Conservation (phyloP, 1,284 basidiomycete species). For the Microbotryum violaceum region DNA sequence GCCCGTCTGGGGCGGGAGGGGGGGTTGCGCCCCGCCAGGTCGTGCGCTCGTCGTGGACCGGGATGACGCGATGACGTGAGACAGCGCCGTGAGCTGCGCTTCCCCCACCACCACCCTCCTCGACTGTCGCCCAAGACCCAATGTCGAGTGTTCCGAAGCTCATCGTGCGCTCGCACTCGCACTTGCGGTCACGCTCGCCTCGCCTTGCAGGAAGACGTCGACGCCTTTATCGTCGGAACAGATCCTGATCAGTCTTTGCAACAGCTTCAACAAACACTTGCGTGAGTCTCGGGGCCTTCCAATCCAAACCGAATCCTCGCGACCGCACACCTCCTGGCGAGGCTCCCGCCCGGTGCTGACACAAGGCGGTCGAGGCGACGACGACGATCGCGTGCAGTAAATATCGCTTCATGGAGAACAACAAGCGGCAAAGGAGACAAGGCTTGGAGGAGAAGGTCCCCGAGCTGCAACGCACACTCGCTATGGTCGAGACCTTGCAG, state of each 20-base stretch:
- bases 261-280: constrained; percentile 83
- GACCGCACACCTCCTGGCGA: too few relatives aligned
- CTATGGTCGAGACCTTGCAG: constrained; percentile 73
- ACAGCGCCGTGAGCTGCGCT: too few relatives aligned
- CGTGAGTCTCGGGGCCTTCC: constrained; percentile 48
- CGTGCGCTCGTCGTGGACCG: too few relatives aligned
- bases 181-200: too few relatives aligned
- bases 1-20: too few relatives aligned
- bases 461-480: constrained; percentile 86
- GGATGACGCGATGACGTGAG: too few relatives aligned
- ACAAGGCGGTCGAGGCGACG: not conserved
- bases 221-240: constrained; percentile 72
- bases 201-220: constrained; percentile 62
- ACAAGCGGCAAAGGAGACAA: constrained; percentile 66
- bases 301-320: too few relatives aligned
- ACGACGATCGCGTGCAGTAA: constrained; percentile 54
- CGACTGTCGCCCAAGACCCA: too few relatives aligned
- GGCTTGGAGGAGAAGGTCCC: constrained; percentile 90
- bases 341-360: not conserved
- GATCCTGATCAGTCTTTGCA: constrained; percentile 67
- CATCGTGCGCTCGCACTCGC: not conserved
- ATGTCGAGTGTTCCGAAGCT: not conserved
- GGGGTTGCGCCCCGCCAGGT: too few relatives aligned
- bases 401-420: constrained; percentile 96
- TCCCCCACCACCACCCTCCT: not conserved